These are phyloP conservation scores for Przewalskia tangutica DNA, from an alignment of 257 asterid species.

Conservation along the genomic window DNA sequence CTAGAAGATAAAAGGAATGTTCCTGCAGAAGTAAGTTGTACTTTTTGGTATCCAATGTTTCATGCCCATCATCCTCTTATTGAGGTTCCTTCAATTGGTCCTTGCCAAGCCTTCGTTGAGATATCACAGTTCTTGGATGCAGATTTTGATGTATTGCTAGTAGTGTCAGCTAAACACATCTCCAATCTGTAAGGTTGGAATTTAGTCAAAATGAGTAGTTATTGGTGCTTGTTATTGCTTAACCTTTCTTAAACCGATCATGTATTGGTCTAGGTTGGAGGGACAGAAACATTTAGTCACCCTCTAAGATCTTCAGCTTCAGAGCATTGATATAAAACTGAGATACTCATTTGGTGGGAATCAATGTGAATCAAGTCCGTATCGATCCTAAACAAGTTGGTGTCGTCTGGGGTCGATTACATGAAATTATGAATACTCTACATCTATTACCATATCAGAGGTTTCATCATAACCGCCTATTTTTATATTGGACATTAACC, in stretches of 20 bases:
- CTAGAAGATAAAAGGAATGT: conserved; percentile 78
- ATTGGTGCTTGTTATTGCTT: neutral
- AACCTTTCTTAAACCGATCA: neutral
- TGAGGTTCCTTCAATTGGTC: neutral
- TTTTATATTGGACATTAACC: neutral
- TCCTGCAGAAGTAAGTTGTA: conserved; percentile 58
- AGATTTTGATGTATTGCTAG: neutral
- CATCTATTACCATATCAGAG: neutral
- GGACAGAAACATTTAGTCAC: neutral
- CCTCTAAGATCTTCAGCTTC: neutral
- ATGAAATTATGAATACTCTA: neutral
- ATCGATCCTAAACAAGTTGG: neutral
- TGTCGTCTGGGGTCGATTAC: neutral
- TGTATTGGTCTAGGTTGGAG: neutral
- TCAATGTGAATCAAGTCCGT: neutral
- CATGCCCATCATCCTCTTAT: neutral
- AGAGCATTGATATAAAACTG: neutral
- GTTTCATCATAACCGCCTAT: neutral
- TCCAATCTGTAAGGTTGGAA: neutral
- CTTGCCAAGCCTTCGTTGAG: neutral
- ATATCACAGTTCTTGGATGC: neutral
- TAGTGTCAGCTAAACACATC: neutral
- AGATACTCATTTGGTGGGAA: neutral
- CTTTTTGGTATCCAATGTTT: neutral
- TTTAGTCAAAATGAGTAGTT: neutral